phyloP scores from a whole-genome alignment of 345 rosid species.

The Gossypium mustelinum region DNA sequence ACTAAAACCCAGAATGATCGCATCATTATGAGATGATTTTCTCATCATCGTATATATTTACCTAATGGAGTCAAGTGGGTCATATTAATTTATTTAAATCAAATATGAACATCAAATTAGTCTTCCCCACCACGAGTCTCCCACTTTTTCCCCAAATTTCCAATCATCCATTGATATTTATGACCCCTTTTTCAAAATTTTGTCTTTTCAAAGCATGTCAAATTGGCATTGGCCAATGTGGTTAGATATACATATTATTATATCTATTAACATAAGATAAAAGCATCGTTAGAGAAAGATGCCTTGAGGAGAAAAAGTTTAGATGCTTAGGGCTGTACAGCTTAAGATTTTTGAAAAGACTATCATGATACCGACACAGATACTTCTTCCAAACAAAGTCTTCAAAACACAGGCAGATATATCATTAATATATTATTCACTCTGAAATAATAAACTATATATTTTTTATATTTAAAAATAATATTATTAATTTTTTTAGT shows the following conservation, averaged over 20 bases:
- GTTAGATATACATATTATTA: not conserved
- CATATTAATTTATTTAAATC: not conserved
- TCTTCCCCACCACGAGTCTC: not conserved
- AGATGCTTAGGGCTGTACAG: not conserved
- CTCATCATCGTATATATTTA: no score
- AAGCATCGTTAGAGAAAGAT: conserved; percentile 22
- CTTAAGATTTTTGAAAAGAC: not conserved
- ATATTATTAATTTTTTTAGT: no score
- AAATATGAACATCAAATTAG: not conserved
- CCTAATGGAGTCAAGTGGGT: no score
- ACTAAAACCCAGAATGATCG: no score
- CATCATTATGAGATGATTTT: no score
- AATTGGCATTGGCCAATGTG: not conserved
- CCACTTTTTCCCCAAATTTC: not conserved
- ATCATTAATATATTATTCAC: not conserved
- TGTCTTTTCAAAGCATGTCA: conserved; percentile 12
- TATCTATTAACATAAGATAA: no score
- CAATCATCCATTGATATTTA: not conserved
- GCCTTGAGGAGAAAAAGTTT: conserved; percentile 16
- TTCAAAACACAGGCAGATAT: not conserved
- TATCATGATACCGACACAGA: not conserved
- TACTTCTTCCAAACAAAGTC: conserved; percentile 12
- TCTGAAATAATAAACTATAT: no score
- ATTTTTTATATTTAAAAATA: no score
- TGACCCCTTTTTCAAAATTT: no score